Conservation (phyloP, 2,329 filamentous ascomycete genomes). For the Colletotrichum sansevieriae region DNA sequence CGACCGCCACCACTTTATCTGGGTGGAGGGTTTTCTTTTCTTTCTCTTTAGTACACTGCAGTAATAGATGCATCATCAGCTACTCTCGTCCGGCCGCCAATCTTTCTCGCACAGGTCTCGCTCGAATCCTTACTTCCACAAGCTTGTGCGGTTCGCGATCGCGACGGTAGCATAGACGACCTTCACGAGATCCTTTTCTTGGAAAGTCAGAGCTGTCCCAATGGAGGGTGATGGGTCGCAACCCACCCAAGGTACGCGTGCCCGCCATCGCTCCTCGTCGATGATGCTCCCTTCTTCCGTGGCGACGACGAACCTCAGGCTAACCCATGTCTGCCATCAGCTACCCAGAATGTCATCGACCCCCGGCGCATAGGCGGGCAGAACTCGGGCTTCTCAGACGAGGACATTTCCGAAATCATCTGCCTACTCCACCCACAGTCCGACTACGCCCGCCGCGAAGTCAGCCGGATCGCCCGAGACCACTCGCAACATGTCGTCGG, state of each 20-base stretch:
- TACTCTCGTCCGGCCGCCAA: slow-evolving; percentile 9
- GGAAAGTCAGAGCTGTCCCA: slow-evolving; percentile 44
- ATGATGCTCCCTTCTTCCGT: neutral
- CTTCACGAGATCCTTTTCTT: slow-evolving; percentile 16
- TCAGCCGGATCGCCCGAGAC: slow-evolving; percentile 65
- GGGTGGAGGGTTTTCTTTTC: neutral
- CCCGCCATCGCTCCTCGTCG: neutral
- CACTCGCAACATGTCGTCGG: slow-evolving; percentile 64
- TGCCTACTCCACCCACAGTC: slow-evolving; percentile 89
- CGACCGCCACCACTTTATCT: slow-evolving; percentile 7
- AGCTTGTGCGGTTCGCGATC: slow-evolving; percentile 14
- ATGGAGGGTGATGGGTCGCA: slow-evolving; percentile 58
- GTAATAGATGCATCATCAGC: slow-evolving; percentile 39
- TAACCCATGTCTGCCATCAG: slow-evolving; percentile 52
- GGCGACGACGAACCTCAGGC: slow-evolving; percentile 12
- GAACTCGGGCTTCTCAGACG: slow-evolving; percentile 84
- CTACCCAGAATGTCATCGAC: slow-evolving; percentile 85
- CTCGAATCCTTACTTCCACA: neutral
- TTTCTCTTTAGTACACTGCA: slow-evolving; percentile 8
- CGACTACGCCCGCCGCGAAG: slow-evolving; percentile 77
- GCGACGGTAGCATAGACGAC: slow-evolving; percentile 39
- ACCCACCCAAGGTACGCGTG: slow-evolving; percentile 56
- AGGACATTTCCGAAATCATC: slow-evolving; percentile 89
- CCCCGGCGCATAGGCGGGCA: slow-evolving; percentile 83
- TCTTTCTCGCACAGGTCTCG: slow-evolving; percentile 4